phyloP scores from a whole-genome alignment of 495 filamentous ascomycete species.

The Collariella sp. region DNA sequence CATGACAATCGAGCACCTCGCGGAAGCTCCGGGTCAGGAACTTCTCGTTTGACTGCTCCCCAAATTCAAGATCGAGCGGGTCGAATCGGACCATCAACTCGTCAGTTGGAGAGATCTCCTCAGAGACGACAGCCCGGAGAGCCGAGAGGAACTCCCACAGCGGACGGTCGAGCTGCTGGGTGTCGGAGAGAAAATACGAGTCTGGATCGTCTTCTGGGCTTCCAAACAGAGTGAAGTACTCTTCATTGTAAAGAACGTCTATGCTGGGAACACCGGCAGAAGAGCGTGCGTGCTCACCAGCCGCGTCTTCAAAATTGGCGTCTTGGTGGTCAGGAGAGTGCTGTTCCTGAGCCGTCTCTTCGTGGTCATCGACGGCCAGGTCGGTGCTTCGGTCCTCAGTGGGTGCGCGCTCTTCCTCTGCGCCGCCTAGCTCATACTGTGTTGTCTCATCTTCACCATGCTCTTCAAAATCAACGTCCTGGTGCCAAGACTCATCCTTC shows the following conservation, averaged over 20 bases:
- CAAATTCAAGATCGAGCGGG: slow-evolving; percentile 58
- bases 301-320: slow-evolving; percentile 10
- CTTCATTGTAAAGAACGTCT: slow-evolving; percentile 57
- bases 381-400: background rate
- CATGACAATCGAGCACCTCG: slow-evolving; percentile 35
- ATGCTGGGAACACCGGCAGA: slow-evolving; percentile 31
- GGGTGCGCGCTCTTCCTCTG: background rate
- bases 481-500: background rate
- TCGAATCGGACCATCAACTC: slow-evolving; percentile 62
- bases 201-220: slow-evolving; percentile 55
- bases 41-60: slow-evolving; percentile 40
- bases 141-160: slow-evolving; percentile 54
- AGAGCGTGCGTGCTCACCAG: slow-evolving; percentile 1
- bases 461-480: background rate
- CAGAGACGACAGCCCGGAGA: slow-evolving; percentile 56
- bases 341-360: background rate
- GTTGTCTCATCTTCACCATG: background rate
- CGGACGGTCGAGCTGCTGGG: slow-evolving; percentile 47
- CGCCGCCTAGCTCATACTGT: background rate
- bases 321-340: background rate
- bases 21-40: slow-evolving; percentile 31
- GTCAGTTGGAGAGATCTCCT: slow-evolving; percentile 57
- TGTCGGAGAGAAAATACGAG: slow-evolving; percentile 65
- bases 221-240: slow-evolving; percentile 64
- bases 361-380: background rate